Percentiles rank a stretch among this genome's conserved stretches.
These are phyloP conservation scores for Chlorencoelia australis DNA, from an alignment of 2,329 filamentous ascomycete species.

Conservation along the genomic window DNA sequence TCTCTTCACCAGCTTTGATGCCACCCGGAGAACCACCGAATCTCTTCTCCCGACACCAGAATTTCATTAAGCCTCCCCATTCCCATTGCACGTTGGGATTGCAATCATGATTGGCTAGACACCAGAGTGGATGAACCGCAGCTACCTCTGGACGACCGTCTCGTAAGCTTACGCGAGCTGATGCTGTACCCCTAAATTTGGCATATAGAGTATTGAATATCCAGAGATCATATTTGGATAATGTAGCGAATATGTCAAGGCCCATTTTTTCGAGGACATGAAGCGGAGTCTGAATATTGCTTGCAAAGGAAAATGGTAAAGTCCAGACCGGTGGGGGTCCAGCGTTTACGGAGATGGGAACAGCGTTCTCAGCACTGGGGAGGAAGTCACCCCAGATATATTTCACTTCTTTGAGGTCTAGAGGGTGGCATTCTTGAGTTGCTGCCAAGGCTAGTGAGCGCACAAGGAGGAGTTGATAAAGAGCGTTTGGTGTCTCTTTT, in stretches of 20 bases:
- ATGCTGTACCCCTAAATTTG: constrained; percentile 89
- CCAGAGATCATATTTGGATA: constrained; percentile 60
- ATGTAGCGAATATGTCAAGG: constrained; percentile 57
- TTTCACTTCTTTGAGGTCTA: constrained; percentile 54
- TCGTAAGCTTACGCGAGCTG: constrained; percentile 64
- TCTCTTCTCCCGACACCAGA: constrained; percentile 51
- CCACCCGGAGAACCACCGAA: constrained; percentile 46
- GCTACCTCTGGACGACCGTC: constrained; percentile 83
- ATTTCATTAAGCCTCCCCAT: constrained; percentile 71
- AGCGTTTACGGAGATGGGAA: constrained; percentile 42
- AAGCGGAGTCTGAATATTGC: constrained; percentile 64
- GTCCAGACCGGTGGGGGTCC: constrained; percentile 53
- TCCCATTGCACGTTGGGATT: constrained; percentile 93
- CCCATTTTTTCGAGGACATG: constrained; percentile 80
- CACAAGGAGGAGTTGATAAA: constrained; percentile 53
- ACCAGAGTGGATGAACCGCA: constrained; percentile 93
- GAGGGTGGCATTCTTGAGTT: constrained; percentile 50
- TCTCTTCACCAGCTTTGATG: constrained; percentile 70
- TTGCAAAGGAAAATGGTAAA: constrained; percentile 67
- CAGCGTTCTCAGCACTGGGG: constrained; percentile 40
- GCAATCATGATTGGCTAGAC: constrained; percentile 91
- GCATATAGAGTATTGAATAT: constrained; percentile 85
- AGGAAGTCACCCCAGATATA: constrained; percentile 64
- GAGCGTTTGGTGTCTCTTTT: constrained; percentile 47
- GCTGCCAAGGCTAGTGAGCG: constrained; percentile 53